Base-by-base conservation (phyloP, 306 rosid genomes). In the Inga laurina region DNA sequence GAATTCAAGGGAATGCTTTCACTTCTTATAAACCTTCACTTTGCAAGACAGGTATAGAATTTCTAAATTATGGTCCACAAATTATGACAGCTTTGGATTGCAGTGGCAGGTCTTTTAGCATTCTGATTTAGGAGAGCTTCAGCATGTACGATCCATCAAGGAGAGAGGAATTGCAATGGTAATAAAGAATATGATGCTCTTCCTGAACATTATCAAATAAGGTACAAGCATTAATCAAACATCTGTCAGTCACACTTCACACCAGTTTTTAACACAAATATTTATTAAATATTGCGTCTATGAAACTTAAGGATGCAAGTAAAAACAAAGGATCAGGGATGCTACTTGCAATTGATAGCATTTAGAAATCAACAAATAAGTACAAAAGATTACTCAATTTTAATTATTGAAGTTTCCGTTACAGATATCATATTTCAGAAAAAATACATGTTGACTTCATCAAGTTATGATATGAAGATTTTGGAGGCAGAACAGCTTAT, bases 191-290 rank as follows among this genome's bases (percentile, higher is more conserved):
- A 74, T 74, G 62, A 74, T 83, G 64, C 78, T 76, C 84, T 10
- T 78, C 95, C 92, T 88, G 86, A 81, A 89, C 61, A 80, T 71
- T 81, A 77, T 51, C 84, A 81, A 76, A 72, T 39, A 86, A 45
- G 48, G 88, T 61, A 14, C 70, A 78, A 41, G 54, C 16, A 81
- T 76, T 65, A 82, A n/a, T 37, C 4, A 21, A 32, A 75, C 75
- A 27, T 35, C 34, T 51, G 59, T 32, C 27, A 72, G 65, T 61
- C 75, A 56, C 67, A 69, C 41, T 74, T 30, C 56, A 78, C 49
- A 16, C 59, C 21, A 70, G 68, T 56, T 71, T 72, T 57, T 19
- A 79, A 4, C 43, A 72, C 34, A 43, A 72, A 67, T 51, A 32
- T 73, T 32, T 51, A 32, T 73, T 32, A 56, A 66, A 34, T 41